phyloP scores from a whole-genome alignment of 2,329 filamentous ascomycete species.

The Camptophora hylomeconis region DNA sequence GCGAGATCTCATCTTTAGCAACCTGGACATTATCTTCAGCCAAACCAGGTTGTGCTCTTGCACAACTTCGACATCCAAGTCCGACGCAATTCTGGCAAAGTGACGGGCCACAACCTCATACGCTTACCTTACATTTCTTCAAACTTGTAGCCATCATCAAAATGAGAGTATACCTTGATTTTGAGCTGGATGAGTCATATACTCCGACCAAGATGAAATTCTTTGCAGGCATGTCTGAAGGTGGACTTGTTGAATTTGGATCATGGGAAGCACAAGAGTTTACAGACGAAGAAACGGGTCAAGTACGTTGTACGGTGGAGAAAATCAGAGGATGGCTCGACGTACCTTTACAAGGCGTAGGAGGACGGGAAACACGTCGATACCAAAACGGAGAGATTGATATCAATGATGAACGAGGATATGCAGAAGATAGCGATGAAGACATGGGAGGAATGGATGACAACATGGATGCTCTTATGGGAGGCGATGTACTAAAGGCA shows the following conservation, averaged over 20 bases:
- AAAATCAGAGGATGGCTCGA: slow-evolving; percentile 68
- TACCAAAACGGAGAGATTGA: slow-evolving; percentile 5
- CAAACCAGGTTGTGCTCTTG: slow-evolving; percentile 49
- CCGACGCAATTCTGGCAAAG: slow-evolving; percentile 51
- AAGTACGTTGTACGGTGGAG: slow-evolving; percentile 15
- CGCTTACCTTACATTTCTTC: slow-evolving; percentile 50
- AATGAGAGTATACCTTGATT: slow-evolving; percentile 57
- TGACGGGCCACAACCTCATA: slow-evolving; percentile 52
- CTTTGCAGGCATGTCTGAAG: slow-evolving; percentile 76
- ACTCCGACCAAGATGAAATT: slow-evolving; percentile 89
- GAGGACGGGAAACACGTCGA: slow-evolving; percentile 25
- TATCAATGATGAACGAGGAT: slow-evolving; percentile 10
- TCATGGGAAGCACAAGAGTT: slow-evolving; percentile 67
- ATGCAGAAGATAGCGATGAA: slow-evolving; percentile 10
- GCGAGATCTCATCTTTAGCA: slow-evolving; percentile 53
- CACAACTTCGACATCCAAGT: slow-evolving; percentile 45
- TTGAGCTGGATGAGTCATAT: slow-evolving; percentile 86
- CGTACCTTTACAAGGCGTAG: slow-evolving; percentile 56
- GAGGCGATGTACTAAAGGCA: slow-evolving; percentile 65
- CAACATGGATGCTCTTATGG: slow-evolving; percentile 22
- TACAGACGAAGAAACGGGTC: slow-evolving; percentile 14
- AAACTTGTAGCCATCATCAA: slow-evolving; percentile 39
- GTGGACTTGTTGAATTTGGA: slow-evolving; percentile 80
- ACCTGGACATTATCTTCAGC: slow-evolving; percentile 51
- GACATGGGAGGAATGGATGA: slow-evolving; percentile 17